Evolutionary conservation across 1,139 yeast genomes (phyloP).

Genomic region (Schizosaccharomyces versatilis): DNA sequence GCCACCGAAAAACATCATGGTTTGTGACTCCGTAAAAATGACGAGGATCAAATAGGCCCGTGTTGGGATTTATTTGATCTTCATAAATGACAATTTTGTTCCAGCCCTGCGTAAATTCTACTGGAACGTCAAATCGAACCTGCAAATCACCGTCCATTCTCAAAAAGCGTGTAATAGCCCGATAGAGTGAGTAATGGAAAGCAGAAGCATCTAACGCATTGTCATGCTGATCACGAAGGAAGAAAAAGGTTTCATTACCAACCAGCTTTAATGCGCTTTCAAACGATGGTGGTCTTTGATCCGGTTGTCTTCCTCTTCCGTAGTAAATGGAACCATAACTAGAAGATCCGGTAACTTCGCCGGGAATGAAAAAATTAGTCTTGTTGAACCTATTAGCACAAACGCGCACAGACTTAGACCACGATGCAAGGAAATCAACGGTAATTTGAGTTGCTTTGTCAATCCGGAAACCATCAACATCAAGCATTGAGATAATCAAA

Average conservation of each 20-base stretch:
- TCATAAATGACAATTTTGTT: slow-evolving; percentile 7
- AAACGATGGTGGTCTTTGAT: slow-evolving; percentile 7
- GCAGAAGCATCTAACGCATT: slow-evolving; percentile 9
- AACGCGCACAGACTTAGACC: slow-evolving; percentile 7
- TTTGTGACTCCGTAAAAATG: slow-evolving; percentile 10
- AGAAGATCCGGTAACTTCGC: slow-evolving; percentile 10
- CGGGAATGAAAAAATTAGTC: slow-evolving; percentile 10
- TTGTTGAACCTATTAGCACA: slow-evolving; percentile 8
- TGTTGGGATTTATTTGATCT: slow-evolving; percentile 9
- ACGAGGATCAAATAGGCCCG: slow-evolving; percentile 9
- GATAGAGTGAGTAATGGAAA: slow-evolving; percentile 9
- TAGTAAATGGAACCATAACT: slow-evolving; percentile 9
- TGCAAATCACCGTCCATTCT: slow-evolving; percentile 8
- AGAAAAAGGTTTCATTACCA: slow-evolving; percentile 5
- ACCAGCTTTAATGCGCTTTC: slow-evolving; percentile 6
- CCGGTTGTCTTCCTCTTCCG: slow-evolving; percentile 11
- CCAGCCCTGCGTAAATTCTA: slow-evolving; percentile 8
- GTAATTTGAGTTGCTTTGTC: slow-evolving; percentile 11
- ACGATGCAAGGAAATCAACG: slow-evolving; percentile 9
- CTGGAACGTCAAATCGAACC: slow-evolving; percentile 5
- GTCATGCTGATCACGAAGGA: slow-evolving; percentile 2
- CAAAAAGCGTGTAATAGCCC: slow-evolving; percentile 6
- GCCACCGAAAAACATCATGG: slow-evolving; percentile 11
- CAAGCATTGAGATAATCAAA: slow-evolving; percentile 8
- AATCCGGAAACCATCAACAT: slow-evolving; percentile 11